These are phyloP conservation scores for Picea abies DNA, from an alignment of 83 land plant genomes.

Conservation along the genomic window DNA sequence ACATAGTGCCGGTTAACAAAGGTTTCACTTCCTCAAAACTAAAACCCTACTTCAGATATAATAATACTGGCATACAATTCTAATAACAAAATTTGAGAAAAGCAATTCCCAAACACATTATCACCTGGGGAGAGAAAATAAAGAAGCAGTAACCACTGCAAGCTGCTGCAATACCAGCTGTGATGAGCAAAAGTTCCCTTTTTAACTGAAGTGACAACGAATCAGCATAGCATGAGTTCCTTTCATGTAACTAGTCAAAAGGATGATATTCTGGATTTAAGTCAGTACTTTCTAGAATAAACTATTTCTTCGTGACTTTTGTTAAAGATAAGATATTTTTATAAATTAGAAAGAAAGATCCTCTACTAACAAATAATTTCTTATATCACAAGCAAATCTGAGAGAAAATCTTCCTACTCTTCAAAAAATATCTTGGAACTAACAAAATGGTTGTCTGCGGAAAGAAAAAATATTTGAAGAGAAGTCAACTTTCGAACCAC, in stretches of 20 bases:
- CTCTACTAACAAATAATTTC: neutral
- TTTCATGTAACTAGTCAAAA: neutral
- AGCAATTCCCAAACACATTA: neutral
- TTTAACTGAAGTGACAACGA: constrained; percentile 50
- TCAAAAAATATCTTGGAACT: neutral
- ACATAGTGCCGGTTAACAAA: neutral
- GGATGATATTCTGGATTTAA: neutral
- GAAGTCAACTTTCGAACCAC: neutral
- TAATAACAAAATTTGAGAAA: neutral
- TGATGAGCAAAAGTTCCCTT: constrained; percentile 70
- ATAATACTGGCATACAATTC: neutral
- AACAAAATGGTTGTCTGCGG: neutral
- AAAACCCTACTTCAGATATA: constrained; percentile 2
- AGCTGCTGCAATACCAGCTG: constrained; percentile 65
- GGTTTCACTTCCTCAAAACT: neutral
- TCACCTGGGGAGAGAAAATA: constrained; percentile 64
- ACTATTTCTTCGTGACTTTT: neutral
- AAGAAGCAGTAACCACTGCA: constrained; percentile 65
- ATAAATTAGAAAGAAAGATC: neutral
- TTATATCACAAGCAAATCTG: neutral
- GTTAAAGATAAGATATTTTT: neutral
- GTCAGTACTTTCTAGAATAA: neutral
- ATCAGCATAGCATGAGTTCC: neutral
- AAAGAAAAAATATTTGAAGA: neutral
- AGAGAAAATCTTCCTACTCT: neutral